Conservation (phyloP, 2,329 filamentous ascomycete species). For the Trichoderma koningiopsis region DNA sequence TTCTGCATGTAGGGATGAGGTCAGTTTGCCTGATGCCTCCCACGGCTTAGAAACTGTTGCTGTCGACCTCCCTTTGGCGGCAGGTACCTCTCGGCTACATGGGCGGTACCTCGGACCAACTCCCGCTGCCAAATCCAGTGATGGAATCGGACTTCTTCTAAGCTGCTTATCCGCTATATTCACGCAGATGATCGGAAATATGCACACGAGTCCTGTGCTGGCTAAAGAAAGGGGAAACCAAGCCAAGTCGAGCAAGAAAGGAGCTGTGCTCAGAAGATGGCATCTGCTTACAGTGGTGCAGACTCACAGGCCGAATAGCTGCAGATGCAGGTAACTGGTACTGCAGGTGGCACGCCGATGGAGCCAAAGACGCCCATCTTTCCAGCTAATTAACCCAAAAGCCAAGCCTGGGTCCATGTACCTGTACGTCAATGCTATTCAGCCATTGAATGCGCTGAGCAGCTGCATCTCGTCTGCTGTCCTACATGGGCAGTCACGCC, state of each 20-base stretch:
- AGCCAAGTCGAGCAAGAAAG: background rate
- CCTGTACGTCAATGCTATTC: background rate
- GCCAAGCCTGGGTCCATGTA: background rate
- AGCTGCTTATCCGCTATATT: background rate
- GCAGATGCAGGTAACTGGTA: background rate
- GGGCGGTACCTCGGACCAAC: background rate
- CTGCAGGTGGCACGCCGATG: background rate
- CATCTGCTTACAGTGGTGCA: background rate
- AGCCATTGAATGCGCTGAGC: background rate
- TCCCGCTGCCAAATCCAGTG: background rate
- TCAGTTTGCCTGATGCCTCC: background rate
- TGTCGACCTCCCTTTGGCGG: background rate
- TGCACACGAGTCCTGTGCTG: background rate
- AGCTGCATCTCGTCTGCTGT: background rate
- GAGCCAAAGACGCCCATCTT: background rate
- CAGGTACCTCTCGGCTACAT: background rate
- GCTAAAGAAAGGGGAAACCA: background rate
- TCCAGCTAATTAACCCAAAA: background rate
- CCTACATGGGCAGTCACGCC: background rate
- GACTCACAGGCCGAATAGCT: background rate
- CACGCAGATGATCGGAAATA: background rate
- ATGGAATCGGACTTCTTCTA: background rate
- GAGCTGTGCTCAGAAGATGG: background rate
- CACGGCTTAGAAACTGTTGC: background rate
- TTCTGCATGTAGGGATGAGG: background rate